These are phyloP conservation scores for Lolium perenne DNA, from an alignment of 176 grass and related monocot genomes.

Conservation along the genomic window DNA sequence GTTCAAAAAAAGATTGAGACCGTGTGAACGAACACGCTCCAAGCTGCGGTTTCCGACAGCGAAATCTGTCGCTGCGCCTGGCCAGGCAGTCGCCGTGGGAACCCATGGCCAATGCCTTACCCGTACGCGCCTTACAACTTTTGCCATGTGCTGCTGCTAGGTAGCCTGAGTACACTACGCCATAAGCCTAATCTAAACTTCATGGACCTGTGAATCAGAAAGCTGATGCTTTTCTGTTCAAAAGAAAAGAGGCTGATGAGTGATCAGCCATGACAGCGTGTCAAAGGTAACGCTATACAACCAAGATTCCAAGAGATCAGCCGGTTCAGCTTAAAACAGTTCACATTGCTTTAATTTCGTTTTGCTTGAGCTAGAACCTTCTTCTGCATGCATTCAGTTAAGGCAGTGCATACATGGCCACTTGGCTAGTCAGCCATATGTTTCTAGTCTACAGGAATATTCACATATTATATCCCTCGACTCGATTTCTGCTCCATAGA, in stretches of 20 bases:
- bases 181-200: constrained; percentile 7
- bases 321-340: constrained; percentile 14
- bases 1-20: neutral
- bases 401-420: neutral
- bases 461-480: neutral
- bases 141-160: constrained; percentile 20
- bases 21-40: neutral
- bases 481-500: too few species aligned
- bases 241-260: neutral
- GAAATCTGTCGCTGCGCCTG: neutral
- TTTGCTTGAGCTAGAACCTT: constrained; percentile 1
- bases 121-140: constrained; percentile 30
- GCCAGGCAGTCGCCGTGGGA: neutral
- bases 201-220: neutral
- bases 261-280: constrained; percentile 5
- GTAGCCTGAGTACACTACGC: neutral
- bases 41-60: neutral
- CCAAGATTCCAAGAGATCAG: neutral
- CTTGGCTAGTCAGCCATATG: neutral
- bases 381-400: neutral
- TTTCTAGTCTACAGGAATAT: constrained; percentile 1
- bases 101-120: neutral
- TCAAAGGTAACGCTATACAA: neutral
- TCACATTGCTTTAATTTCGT: constrained; percentile 35
- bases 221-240: neutral